phyloP scores from a whole-genome alignment of 75 land plant species.

The Pseudotsuga menziesii region DNA sequence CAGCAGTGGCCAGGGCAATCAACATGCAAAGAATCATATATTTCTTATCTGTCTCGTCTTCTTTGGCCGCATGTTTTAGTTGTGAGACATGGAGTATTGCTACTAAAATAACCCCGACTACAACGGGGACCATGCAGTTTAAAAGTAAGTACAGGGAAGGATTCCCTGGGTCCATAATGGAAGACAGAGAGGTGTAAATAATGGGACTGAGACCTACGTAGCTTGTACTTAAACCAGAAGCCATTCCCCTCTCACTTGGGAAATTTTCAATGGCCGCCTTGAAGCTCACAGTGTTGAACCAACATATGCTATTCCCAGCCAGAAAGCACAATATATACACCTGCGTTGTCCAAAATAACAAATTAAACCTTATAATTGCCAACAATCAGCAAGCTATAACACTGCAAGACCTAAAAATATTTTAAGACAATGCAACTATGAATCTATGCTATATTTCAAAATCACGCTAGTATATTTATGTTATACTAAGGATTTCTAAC shows the following conservation, averaged over 20 bases:
- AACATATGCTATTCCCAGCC: conserved; percentile 33
- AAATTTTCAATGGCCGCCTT: conserved; percentile 48
- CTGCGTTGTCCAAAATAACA: not conserved
- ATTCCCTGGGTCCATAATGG: no score
- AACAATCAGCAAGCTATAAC: no score
- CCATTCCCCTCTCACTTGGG: conserved; percentile 30
- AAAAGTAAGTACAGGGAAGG: conserved; percentile 33
- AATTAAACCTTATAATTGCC: no score
- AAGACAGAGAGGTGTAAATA: conserved; percentile 38
- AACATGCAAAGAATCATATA: conserved; percentile 7
- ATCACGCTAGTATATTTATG: no score
- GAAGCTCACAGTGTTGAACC: conserved; percentile 64
- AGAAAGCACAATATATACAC: conserved; percentile 26
- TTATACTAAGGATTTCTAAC: no score
- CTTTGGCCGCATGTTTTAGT: not conserved
- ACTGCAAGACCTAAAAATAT: no score
- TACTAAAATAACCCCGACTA: conserved; percentile 14
- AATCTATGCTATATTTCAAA: no score
- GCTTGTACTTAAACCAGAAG: conserved; percentile 36
- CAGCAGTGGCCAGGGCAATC: not conserved
- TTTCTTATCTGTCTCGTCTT: not conserved
- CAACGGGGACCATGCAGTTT: conserved; percentile 30
- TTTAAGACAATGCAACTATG: no score
- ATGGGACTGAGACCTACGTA: conserved; percentile 54
- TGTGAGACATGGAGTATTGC: not conserved